Conservation (phyloP, 2,329 filamentous ascomycete species). For the Colletotrichum higginsianum region DNA sequence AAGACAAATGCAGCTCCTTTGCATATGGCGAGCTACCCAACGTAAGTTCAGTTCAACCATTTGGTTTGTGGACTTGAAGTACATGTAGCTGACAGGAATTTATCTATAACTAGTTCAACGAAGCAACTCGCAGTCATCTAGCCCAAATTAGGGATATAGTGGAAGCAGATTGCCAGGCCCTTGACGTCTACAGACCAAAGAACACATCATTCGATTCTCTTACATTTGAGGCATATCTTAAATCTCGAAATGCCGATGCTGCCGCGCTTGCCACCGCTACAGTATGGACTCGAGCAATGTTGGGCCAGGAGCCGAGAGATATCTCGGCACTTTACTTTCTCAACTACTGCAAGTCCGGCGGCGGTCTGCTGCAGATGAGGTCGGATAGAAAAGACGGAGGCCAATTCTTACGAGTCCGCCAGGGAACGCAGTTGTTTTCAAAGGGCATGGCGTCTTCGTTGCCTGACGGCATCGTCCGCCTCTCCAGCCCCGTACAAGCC, state of each 20-base stretch:
- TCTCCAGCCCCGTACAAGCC: conserved; percentile 50
- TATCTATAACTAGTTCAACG: conserved; percentile 27
- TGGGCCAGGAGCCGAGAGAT: conserved; percentile 65
- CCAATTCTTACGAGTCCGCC: conserved; percentile 64
- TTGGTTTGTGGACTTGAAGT: no score
- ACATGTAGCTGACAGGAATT: neutral
- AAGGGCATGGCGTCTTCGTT: conserved; percentile 54
- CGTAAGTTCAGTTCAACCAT: conserved; percentile 6
- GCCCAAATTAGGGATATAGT: conserved; percentile 46
- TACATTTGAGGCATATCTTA: conserved; percentile 50
- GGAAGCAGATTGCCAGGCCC: conserved; percentile 49
- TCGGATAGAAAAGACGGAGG: conserved; percentile 68
- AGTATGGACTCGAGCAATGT: conserved; percentile 65
- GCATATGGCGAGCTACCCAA: conserved; percentile 43
- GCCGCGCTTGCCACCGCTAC: conserved; percentile 54
- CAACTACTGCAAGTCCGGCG: conserved; percentile 67
- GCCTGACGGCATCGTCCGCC: conserved; percentile 46
- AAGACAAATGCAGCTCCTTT: conserved; percentile 48
- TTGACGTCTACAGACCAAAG: conserved; percentile 45
- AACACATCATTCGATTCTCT: conserved; percentile 45
- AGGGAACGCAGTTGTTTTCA: conserved; percentile 62
- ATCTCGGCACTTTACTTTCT: conserved; percentile 68
- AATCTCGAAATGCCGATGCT: conserved; percentile 44
- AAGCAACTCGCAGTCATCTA: conserved; percentile 8
- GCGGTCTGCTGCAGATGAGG: conserved; percentile 66